Evolutionary conservation across 768 basidiomycete genomes (phyloP).

Genomic region (Suillus variegatus): DNA sequence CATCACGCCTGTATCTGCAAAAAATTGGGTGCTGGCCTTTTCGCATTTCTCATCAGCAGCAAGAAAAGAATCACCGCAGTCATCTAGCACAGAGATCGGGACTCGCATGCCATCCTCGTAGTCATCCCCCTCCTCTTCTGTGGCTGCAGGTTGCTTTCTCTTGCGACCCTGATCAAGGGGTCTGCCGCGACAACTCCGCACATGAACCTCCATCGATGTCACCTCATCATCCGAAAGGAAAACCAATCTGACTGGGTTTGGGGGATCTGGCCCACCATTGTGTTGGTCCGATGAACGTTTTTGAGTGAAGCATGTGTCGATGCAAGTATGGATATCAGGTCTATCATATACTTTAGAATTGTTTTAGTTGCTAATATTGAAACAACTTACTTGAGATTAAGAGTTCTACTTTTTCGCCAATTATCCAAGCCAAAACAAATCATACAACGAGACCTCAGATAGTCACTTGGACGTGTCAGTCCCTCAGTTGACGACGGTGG

Average conservation of each 20-base stretch:
- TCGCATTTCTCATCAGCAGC: conserved; percentile 13
- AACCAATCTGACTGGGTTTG: conserved; percentile 16
- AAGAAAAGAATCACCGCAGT: conserved; percentile 30
- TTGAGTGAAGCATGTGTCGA: conserved; percentile 38
- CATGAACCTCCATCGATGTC: conserved; percentile 18
- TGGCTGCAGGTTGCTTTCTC: neutral
- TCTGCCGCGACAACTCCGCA: neutral
- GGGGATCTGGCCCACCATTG: conserved; percentile 12
- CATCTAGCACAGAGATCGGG: conserved; percentile 32
- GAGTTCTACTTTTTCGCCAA: neutral
- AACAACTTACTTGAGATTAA: neutral
- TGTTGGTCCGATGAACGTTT: conserved; percentile 17
- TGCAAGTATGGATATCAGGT: conserved; percentile 18
- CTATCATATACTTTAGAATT: neutral
- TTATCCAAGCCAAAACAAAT: conserved; percentile 24
- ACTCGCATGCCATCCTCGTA: conserved; percentile 24
- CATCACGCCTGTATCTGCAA: conserved; percentile 24
- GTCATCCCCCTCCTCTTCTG: conserved; percentile 3
- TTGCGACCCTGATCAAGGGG: neutral
- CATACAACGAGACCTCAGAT: conserved; percentile 23
- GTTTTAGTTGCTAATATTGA: neutral
- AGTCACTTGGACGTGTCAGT: conserved; percentile 3
- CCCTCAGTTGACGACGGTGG: neutral
- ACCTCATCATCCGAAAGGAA: conserved; percentile 26
- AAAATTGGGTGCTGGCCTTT: conserved; percentile 21